Percentiles rank a stretch among this genome's conserved stretches.
Evolutionary conservation across 2,329 filamentous ascomycete species (phyloP).

Genomic region (Chaetomium sp.): DNA sequence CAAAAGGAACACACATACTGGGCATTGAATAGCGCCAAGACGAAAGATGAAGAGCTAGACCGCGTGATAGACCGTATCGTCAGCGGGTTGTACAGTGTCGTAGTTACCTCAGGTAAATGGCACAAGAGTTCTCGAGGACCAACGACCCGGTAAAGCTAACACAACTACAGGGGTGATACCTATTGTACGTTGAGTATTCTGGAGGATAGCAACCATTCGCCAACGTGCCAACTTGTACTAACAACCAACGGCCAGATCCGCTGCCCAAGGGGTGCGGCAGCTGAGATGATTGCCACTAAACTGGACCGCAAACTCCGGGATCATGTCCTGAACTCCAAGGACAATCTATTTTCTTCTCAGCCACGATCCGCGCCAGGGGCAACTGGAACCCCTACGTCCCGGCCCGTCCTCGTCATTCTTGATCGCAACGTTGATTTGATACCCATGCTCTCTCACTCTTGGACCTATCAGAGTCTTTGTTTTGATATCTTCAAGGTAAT

Average conservation of each 20-base stretch:
- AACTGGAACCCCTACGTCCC: slow-evolving; percentile 59
- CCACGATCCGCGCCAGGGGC: slow-evolving; percentile 49
- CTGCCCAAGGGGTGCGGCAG: slow-evolving; percentile 85
- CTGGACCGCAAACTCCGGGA: slow-evolving; percentile 93
- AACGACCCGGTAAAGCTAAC: background rate
- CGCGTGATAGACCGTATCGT: slow-evolving; percentile 84
- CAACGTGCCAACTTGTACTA: background rate
- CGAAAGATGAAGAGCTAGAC: slow-evolving; percentile 84
- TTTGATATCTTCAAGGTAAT: slow-evolving; percentile 47
- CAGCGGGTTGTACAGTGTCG: slow-evolving; percentile 92
- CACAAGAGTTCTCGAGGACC: background rate
- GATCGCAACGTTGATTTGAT: slow-evolving; percentile 94
- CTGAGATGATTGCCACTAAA: slow-evolving; percentile 89
- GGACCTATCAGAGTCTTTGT: slow-evolving; percentile 74
- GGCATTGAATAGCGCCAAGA: slow-evolving; percentile 90
- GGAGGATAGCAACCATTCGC: background rate
- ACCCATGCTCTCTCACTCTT: slow-evolving; percentile 96
- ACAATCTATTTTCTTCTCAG: slow-evolving; percentile 77
- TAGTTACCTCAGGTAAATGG: slow-evolving; percentile 85
- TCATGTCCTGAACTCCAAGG: slow-evolving; percentile 94
- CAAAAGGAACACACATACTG: slow-evolving; percentile 87
- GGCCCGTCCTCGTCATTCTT: slow-evolving; percentile 86
- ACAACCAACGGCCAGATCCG: slow-evolving; percentile 32
- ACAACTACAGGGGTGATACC: slow-evolving; percentile 68
- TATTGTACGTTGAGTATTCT: slow-evolving; percentile 55